phyloP scores from a whole-genome alignment of 2,329 filamentous ascomycete species.

The Xylariaceae sp. region DNA sequence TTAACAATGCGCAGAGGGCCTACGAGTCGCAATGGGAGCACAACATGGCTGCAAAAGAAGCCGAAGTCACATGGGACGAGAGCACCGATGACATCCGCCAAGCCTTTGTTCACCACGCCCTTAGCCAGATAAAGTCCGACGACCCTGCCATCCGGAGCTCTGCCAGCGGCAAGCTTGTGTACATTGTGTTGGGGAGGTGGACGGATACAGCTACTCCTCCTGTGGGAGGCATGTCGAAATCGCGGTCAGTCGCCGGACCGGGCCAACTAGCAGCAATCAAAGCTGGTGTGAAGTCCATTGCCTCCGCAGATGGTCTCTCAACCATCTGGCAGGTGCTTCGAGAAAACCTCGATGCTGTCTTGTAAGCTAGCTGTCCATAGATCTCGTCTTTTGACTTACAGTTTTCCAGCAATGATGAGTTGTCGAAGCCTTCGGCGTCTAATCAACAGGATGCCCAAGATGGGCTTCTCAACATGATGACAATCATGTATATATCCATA shows the following conservation, averaged over 20 bases:
- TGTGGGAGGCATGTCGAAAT: constrained; percentile 41
- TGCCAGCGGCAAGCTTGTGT: constrained; percentile 55
- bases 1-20: constrained; percentile 69
- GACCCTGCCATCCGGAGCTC: constrained; percentile 48
- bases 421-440: constrained; percentile 35
- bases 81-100: constrained; percentile 52
- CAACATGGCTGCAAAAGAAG: constrained; percentile 39
- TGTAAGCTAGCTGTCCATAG: constrained; percentile 37
- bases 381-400: constrained; percentile 29
- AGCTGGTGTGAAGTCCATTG: constrained; percentile 48
- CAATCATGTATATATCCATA: constrained; percentile 57
- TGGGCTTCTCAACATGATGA: constrained; percentile 60
- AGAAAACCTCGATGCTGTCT: constrained; percentile 48
- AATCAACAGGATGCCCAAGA: constrained; percentile 52
- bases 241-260: constrained; percentile 46
- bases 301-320: constrained; percentile 47
- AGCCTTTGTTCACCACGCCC: constrained; percentile 54
- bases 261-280: constrained; percentile 58
- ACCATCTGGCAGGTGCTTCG: constrained; percentile 50
- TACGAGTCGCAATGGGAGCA: constrained; percentile 75
- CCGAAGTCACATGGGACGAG: constrained; percentile 61
- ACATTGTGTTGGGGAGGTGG: constrained; percentile 67
- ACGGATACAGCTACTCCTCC: constrained; percentile 56
- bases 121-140: constrained; percentile 42
- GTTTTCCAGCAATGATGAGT: constrained; percentile 43